Evolutionary conservation across 2,329 filamentous ascomycete genomes (phyloP).

Genomic region (Aspergillus thermomutatus): DNA sequence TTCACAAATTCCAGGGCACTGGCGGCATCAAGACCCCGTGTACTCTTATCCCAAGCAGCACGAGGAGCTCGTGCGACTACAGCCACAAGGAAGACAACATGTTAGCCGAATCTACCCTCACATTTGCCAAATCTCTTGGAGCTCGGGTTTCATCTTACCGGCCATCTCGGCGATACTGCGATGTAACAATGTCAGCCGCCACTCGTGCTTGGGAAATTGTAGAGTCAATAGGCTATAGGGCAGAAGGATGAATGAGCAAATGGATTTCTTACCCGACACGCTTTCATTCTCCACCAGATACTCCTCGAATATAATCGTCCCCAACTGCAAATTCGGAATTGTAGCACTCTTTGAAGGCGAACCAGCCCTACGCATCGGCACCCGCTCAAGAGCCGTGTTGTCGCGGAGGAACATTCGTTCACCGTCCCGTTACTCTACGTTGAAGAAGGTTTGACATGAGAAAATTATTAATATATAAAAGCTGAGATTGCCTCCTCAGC

Average conservation of each 20-base stretch:
- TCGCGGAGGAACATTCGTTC: too few relatives aligned
- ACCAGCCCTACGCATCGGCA: too few relatives aligned
- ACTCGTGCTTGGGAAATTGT: background rate
- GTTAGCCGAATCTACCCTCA: background rate
- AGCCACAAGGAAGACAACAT: background rate
- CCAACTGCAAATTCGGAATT: constrained; percentile 27
- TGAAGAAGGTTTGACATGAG: too few relatives aligned
- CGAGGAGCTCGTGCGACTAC: constrained; percentile 34
- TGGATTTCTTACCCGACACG: constrained; percentile 51
- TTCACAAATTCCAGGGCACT: constrained; percentile 59
- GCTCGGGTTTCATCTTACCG: constrained; percentile 15
- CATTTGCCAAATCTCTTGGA: background rate
- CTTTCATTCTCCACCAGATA: constrained; percentile 61
- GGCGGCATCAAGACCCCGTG: constrained; percentile 53
- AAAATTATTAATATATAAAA: too few relatives aligned
- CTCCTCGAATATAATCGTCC: constrained; percentile 58
- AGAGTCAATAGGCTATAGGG: too few relatives aligned
- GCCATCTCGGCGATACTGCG: constrained; percentile 36
- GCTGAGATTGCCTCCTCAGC: too few relatives aligned
- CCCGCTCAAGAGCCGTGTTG: too few relatives aligned
- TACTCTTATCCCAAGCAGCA: constrained; percentile 47
- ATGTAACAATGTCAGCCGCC: constrained; percentile 14
- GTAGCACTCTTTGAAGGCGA: too few relatives aligned
- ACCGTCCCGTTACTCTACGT: too few relatives aligned
- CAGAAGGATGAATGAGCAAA: constrained; percentile 17